Percentiles rank a stretch among this genome's conserved stretches.
Evolutionary conservation across 306 rosid species (phyloP).

Genomic region (Medicago lupulina): DNA sequence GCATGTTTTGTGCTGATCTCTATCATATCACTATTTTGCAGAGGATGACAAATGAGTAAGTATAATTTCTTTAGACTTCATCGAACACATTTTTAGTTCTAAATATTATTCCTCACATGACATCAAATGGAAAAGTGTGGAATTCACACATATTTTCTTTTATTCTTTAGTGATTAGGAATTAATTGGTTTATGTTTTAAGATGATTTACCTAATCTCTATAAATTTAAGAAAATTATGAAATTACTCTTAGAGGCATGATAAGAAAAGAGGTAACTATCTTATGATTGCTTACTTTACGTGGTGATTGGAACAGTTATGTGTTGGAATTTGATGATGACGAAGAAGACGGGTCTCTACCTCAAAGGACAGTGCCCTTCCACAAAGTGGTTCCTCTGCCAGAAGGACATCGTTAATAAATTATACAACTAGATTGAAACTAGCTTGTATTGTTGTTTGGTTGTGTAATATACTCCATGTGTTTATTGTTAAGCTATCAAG

Average conservation of each 20-base stretch:
- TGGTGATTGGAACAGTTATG: slow-evolving; percentile 67
- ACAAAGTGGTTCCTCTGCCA: slow-evolving; percentile 87
- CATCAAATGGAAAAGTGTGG: slow-evolving; percentile 18
- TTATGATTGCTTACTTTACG: slow-evolving; percentile 25
- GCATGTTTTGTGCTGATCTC: slow-evolving; percentile 50
- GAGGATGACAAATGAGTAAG: slow-evolving; percentile 99
- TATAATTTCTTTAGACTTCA: slow-evolving; percentile 37
- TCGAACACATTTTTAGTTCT: slow-evolving; percentile 18
- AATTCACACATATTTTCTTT: not conserved
- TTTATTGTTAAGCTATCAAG: slow-evolving; percentile 7
- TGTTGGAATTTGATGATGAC: slow-evolving; percentile 95
- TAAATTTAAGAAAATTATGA: too few relatives aligned
- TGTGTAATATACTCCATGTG: slow-evolving; percentile 35
- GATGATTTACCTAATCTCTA: not conserved
- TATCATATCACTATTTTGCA: slow-evolving; percentile 51
- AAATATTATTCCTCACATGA: not conserved
- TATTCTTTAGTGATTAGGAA: not conserved
- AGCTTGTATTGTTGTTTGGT: slow-evolving; percentile 16
- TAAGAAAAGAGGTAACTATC: not conserved
- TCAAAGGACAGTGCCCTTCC: slow-evolving; percentile 88
- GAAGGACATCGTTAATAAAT: slow-evolving; percentile 93
- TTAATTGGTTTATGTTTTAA: not conserved
- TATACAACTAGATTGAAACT: slow-evolving; percentile 31
- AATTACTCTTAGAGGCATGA: not conserved
- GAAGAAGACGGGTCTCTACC: slow-evolving; percentile 97